Evolutionary conservation across 306 rosid genomes (phyloP).

Genomic region (Argentina anserina): DNA sequence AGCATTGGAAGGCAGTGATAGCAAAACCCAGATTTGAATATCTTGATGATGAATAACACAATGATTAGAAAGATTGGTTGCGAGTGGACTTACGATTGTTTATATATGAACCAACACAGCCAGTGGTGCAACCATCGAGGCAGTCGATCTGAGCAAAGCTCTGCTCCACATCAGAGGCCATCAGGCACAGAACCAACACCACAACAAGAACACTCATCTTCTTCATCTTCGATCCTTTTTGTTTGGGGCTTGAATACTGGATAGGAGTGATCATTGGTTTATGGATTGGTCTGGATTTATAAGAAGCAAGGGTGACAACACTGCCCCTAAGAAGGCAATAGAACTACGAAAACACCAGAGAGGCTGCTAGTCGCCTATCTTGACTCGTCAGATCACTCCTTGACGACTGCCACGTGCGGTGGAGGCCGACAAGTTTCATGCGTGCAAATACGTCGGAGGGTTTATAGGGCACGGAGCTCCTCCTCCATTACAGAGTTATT

Average conservation of each 20-base stretch:
- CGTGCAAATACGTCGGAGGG: not conserved
- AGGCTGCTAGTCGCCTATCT: not conserved
- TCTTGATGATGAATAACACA: not conserved
- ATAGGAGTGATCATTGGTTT: not conserved
- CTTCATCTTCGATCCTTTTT: not conserved
- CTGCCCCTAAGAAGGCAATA: conserved; percentile 1
- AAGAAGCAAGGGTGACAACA: not conserved
- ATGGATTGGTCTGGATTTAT: not conserved
- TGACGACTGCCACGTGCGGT: not conserved
- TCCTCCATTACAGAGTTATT: too few relatives aligned
- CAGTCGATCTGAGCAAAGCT: conserved; percentile 39
- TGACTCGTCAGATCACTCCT: not conserved
- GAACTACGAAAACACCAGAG: not conserved
- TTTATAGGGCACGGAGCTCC: too few relatives aligned
- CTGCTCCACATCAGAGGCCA: conserved; percentile 25
- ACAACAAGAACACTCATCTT: not conserved
- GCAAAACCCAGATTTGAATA: not conserved
- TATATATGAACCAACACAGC: conserved; percentile 28
- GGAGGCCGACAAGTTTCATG: not conserved
- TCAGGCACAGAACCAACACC: conserved; percentile 32
- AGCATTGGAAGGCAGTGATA: not conserved
- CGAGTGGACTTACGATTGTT: conserved; percentile 28
- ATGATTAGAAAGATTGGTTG: not conserved
- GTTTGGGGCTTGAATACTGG: too few relatives aligned
- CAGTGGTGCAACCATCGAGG: conserved; percentile 48